Evolutionary conservation across 345 rosid species (phyloP).

Genomic region (Salix udensis): DNA sequence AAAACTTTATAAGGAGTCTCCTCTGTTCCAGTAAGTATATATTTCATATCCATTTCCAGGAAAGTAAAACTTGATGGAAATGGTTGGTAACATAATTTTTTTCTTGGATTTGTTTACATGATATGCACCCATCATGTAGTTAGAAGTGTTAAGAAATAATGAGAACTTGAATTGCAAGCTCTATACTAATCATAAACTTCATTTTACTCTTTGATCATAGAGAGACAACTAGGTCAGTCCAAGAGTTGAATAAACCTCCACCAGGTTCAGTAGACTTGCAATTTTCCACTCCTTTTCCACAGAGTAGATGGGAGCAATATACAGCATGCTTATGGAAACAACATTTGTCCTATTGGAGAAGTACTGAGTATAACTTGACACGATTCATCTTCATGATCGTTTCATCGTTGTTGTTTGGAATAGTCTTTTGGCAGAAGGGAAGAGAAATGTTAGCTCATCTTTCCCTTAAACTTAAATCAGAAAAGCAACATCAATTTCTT

Average conservation of each 20-base stretch:
- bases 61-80: too few species aligned
- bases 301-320: slow-evolving; percentile 43
- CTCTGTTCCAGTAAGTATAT: neutral
- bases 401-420: slow-evolving; percentile 37
- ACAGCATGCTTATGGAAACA: slow-evolving; percentile 62
- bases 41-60: too few species aligned
- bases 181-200: too few species aligned
- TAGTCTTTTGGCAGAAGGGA: slow-evolving; percentile 49
- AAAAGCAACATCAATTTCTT: neutral
- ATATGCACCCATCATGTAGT: too few species aligned
- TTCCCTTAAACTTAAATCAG: neutral
- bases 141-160: too few species aligned
- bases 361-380: slow-evolving; percentile 44
- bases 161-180: too few species aligned
- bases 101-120: too few species aligned
- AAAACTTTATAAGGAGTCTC: slow-evolving; percentile 1
- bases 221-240: slow-evolving; percentile 24
- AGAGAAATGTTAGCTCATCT: neutral
- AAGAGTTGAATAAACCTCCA: slow-evolving; percentile 25
- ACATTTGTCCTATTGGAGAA: slow-evolving; percentile 57
- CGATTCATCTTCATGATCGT: slow-evolving; percentile 28
- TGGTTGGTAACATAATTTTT: too few species aligned
- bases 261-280: slow-evolving; percentile 26
- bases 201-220: slow-evolving; percentile 10
- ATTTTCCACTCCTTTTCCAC: slow-evolving; percentile 35